Evolutionary conservation across 1,139 yeast species (phyloP).

Genomic region (Kodamaea sp.): DNA sequence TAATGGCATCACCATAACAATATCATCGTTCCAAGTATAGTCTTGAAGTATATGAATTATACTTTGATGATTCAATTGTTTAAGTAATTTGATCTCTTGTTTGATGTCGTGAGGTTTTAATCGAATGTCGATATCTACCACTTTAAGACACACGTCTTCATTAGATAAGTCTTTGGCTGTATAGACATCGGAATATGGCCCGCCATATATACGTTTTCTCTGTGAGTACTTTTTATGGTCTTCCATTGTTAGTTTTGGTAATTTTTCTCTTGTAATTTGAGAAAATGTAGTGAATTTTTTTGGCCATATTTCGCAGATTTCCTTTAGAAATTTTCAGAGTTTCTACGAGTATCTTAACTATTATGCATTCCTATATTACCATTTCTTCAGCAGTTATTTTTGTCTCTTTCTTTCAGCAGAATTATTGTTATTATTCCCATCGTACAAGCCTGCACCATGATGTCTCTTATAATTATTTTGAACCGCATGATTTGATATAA

Average conservation of each 20-base stretch:
- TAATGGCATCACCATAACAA: constrained; percentile 31
- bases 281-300: not conserved
- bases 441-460: constrained; percentile 13
- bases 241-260: constrained; percentile 3
- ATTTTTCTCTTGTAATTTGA: not conserved
- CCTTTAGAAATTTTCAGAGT: not conserved
- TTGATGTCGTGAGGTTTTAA: constrained; percentile 38
- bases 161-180: constrained; percentile 17
- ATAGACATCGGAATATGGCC: constrained; percentile 38
- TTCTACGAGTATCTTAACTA: not conserved
- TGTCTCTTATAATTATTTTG: constrained; percentile 22
- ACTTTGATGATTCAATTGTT: constrained; percentile 20
- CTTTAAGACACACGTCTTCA: constrained; percentile 32
- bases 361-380: not conserved
- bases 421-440: constrained; percentile 3
- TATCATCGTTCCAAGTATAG: constrained; percentile 30
- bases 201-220: constrained; percentile 26
- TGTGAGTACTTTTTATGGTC: constrained; percentile 16
- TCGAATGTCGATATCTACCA: constrained; percentile 37
- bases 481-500: constrained; percentile 28
- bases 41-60: constrained; percentile 24
- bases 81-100: constrained; percentile 31
- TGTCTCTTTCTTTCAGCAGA: constrained; percentile 25
- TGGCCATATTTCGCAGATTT: no score
- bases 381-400: constrained; percentile 8